These are phyloP conservation scores for Microbotryum lychnidis-dioicae DNA, from an alignment of 1,284 basidiomycete species.

Conservation along the genomic window DNA sequence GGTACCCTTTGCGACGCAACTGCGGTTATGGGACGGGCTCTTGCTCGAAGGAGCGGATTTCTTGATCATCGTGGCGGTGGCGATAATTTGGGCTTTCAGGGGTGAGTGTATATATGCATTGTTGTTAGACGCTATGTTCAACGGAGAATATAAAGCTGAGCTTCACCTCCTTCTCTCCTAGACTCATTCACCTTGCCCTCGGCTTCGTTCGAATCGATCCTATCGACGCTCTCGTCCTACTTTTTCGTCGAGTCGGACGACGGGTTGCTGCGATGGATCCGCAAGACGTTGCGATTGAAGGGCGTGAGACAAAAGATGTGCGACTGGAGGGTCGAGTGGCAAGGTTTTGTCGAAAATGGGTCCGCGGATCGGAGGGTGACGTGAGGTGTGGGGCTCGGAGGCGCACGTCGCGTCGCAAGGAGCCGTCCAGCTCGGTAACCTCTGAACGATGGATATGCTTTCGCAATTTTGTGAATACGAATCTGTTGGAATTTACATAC, in stretches of 20 bases:
- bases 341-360: slow-evolving; percentile 55
- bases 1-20: slow-evolving; percentile 90
- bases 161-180: slow-evolving; percentile 35
- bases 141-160: too few species aligned
- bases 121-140: too few species aligned
- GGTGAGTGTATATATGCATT: slow-evolving; percentile 46
- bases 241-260: slow-evolving; percentile 86
- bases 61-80: slow-evolving; percentile 73
- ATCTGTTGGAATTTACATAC: too few species aligned
- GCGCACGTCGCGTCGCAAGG: neutral
- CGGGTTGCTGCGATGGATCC: slow-evolving; percentile 67
- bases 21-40: slow-evolving; percentile 90
- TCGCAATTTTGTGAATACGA: too few species aligned
- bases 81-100: slow-evolving; percentile 80
- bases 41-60: slow-evolving; percentile 83
- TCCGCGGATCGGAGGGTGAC: slow-evolving; percentile 20
- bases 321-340: slow-evolving; percentile 65
- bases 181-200: slow-evolving; percentile 64
- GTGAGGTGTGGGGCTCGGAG: neutral
- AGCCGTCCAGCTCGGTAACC: neutral
- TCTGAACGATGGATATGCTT: too few species aligned
- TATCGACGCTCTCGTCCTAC: slow-evolving; percentile 80
- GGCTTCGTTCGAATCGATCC: slow-evolving; percentile 83
- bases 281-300: slow-evolving; percentile 49
- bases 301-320: slow-evolving; percentile 56